Evolutionary conservation across 306 rosid species (phyloP).

Genomic region (Sindora glabra): DNA sequence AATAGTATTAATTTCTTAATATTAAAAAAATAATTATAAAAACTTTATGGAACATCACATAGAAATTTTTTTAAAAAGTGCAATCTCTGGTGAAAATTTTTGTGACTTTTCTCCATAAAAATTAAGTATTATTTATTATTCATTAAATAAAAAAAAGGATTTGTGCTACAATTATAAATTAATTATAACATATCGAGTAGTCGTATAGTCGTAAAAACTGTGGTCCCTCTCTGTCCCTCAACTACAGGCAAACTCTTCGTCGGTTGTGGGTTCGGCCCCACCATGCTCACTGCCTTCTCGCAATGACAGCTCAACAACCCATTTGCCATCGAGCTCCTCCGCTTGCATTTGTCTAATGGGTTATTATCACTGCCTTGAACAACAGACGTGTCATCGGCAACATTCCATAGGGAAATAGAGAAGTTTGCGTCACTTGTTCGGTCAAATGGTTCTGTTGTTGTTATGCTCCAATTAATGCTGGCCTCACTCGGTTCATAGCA

Average conservation of each 20-base stretch:
- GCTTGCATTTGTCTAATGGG: slow-evolving; percentile 25
- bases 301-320: slow-evolving; percentile 65
- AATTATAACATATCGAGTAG: too few relatives aligned
- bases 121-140: too few relatives aligned
- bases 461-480: slow-evolving; percentile 84
- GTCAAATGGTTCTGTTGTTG: slow-evolving; percentile 64
- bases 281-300: slow-evolving; percentile 85
- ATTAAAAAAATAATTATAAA: too few relatives aligned
- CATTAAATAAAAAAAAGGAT: too few relatives aligned
- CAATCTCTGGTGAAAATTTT: too few relatives aligned
- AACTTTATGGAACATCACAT: too few relatives aligned
- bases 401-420: slow-evolving; percentile 12
- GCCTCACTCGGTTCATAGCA: slow-evolving; percentile 76
- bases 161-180: too few relatives aligned
- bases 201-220: slow-evolving; percentile 11
- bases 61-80: too few relatives aligned
- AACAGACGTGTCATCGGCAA: background rate
- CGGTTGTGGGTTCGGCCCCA: slow-evolving; percentile 55
- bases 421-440: slow-evolving; percentile 16
- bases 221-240: slow-evolving; percentile 20
- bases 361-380: background rate
- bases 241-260: slow-evolving; percentile 11
- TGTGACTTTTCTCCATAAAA: too few relatives aligned
- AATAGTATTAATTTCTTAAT: too few relatives aligned
- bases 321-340: slow-evolving; percentile 23